Evolutionary conservation across 768 basidiomycete genomes (phyloP).

Genomic region (Leccinum rimulosum): DNA sequence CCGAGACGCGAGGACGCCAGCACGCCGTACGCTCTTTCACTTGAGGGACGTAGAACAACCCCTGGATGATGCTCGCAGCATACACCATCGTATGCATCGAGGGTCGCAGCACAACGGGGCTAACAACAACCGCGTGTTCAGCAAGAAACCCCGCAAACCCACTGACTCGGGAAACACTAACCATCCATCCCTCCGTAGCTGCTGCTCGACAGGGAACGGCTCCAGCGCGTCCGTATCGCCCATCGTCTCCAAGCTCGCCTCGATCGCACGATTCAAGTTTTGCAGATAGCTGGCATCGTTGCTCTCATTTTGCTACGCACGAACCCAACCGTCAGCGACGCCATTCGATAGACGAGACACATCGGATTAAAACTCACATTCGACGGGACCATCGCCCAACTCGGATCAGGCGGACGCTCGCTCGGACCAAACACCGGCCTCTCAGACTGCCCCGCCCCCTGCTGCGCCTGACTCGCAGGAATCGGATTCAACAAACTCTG

Average conservation of each 20-base stretch:
- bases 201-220: conserved; percentile 49
- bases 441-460: conserved; percentile 22
- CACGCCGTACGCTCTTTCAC: conserved; percentile 45
- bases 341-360: background rate
- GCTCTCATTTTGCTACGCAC: conserved; percentile 31
- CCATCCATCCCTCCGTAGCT: conserved; percentile 57
- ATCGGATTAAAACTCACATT: conserved; percentile 42
- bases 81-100: conserved; percentile 49
- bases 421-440: conserved; percentile 54
- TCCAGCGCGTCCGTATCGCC: conserved; percentile 53
- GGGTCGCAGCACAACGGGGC: conserved; percentile 72
- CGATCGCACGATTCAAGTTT: conserved; percentile 65
- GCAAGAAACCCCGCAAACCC: background rate
- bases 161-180: conserved; percentile 29
- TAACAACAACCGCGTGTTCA: conserved; percentile 26
- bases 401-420: conserved; percentile 58
- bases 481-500: background rate
- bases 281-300: conserved; percentile 55
- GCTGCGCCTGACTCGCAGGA: background rate
- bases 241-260: conserved; percentile 57
- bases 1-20: conserved; percentile 33
- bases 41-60: conserved; percentile 70
- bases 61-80: conserved; percentile 53
- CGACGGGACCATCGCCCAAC: conserved; percentile 69
- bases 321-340: background rate